These are phyloP conservation scores for Mycena belliarum DNA, from an alignment of 768 basidiomycete genomes.

Conservation along the genomic window DNA sequence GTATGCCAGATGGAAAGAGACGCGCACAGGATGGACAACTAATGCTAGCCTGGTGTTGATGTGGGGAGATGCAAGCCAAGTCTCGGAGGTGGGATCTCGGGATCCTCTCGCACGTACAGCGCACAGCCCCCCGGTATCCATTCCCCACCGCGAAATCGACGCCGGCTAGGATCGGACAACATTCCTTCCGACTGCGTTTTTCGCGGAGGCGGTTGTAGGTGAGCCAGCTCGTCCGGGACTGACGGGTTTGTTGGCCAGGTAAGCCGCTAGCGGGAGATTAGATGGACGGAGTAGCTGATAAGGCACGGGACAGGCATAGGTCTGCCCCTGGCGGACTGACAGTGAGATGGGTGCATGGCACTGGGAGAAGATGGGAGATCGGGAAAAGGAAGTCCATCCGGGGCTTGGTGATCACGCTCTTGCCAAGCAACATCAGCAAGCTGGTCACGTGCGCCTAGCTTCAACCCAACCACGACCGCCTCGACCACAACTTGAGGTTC, in stretches of 20 bases:
- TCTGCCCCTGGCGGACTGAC: neutral
- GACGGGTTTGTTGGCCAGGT: neutral
- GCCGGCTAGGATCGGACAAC: neutral
- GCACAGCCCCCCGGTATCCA: neutral
- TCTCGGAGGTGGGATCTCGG: too few relatives aligned
- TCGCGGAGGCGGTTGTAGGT: too few relatives aligned
- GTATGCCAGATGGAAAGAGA: too few relatives aligned
- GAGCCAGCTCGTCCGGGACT: constrained; percentile 8
- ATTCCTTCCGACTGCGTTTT: neutral
- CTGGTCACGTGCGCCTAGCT: neutral
- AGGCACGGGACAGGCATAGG: too few relatives aligned
- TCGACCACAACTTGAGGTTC: too few relatives aligned
- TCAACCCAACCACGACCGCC: too few relatives aligned
- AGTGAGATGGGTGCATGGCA: too few relatives aligned
- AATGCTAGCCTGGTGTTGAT: neutral
- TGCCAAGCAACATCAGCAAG: neutral
- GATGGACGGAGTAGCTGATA: too few relatives aligned
- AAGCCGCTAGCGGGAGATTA: neutral
- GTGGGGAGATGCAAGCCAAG: too few relatives aligned
- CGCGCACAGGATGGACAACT: neutral
- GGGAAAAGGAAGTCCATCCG: neutral
- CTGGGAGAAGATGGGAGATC: too few relatives aligned
- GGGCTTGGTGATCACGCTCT: neutral
- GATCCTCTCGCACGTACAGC: neutral
- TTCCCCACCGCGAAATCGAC: neutral